Evolutionary conservation across 2,329 filamentous ascomycete species (phyloP), one percentile per base, ranked within the genome.

Genomic region (Aspergillus transmontanensis): DNA sequence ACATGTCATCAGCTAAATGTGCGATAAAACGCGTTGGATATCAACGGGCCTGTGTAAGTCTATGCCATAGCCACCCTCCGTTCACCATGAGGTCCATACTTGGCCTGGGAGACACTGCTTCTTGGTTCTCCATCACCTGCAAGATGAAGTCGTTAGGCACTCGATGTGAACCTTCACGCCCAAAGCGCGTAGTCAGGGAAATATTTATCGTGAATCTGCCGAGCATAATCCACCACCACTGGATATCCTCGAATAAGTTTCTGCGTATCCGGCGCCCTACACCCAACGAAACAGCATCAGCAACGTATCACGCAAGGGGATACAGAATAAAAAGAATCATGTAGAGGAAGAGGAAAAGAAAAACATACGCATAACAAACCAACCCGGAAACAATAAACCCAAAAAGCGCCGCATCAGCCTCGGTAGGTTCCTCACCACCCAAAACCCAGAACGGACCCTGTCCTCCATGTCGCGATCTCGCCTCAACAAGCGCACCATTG

Each of bases 381-480:
- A 89, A 72, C 1, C 76, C 78, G n/a, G 82, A 83, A 16, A 78
- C 76, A 41, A 89, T 75, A 67, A 89, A 89, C 0, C 84, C 87
- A 74, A 85, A 90, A 6, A 90, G 53, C 0, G 78, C 78, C 1
- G 84, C 78, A 71, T 90, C 87, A 0, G 80, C 85, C 67, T 90
- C 87, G 0, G 84, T 86, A 4, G 87, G 86, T 3, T 73, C 67
- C 0, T 80, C 67, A 0, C 84, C 82, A 1, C 85, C 86, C 14
- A 89, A 72, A 1, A 85, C 71, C 87, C 87, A 90, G 67, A 89
- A 89, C 5, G 83, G 82, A 9, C 73, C 69, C 0, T 73, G 68
- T 0, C 62, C 39, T 19, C 58, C 63, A 7, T 63, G 64, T 12
- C 32, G 45, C 54, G 76, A 76, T 56, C 78, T 78, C 9, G 74